Conservation (phyloP, 2,329 filamentous ascomycete species). For the Boeremia lycopersici region DNA sequence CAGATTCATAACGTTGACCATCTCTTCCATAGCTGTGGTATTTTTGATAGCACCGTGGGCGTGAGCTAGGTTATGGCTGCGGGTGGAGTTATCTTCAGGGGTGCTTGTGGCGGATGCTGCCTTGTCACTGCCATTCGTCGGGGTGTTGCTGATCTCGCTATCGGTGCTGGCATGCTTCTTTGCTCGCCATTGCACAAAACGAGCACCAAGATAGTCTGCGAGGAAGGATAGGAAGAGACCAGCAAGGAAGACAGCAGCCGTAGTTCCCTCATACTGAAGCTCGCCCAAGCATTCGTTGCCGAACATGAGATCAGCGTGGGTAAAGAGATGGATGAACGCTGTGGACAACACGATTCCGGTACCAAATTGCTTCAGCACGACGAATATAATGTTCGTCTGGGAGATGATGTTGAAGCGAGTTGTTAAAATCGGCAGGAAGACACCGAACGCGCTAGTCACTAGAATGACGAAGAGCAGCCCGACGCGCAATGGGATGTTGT, state of each 20-base stretch:
- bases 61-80: slow-evolving; percentile 23
- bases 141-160: slow-evolving; percentile 20
- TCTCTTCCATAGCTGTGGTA: slow-evolving; percentile 44
- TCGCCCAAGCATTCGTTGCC: slow-evolving; percentile 70
- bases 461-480: slow-evolving; percentile 76
- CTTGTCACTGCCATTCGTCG: slow-evolving; percentile 22
- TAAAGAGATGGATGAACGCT: slow-evolving; percentile 73
- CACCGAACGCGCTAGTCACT: slow-evolving; percentile 70
- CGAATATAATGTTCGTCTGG: slow-evolving; percentile 58
- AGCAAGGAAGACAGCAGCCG: slow-evolving; percentile 74
- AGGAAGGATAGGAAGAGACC: slow-evolving; percentile 75
- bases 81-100: slow-evolving; percentile 22
- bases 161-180: slow-evolving; percentile 22
- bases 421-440: slow-evolving; percentile 71
- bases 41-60: slow-evolving; percentile 30
- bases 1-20: slow-evolving; percentile 70
- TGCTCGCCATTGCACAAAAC: slow-evolving; percentile 56
- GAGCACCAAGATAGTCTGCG: slow-evolving; percentile 70
- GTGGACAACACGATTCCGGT: slow-evolving; percentile 76
- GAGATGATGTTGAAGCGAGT: slow-evolving; percentile 62
- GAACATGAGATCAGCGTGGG: slow-evolving; percentile 76
- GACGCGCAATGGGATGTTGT: slow-evolving; percentile 71
- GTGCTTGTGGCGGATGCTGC: slow-evolving; percentile 15
- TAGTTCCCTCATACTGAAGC: slow-evolving; percentile 70
- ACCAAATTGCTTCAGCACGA: slow-evolving; percentile 72